phyloP scores from a whole-genome alignment of 1,284 basidiomycete species.

The Boletellus sp. region DNA sequence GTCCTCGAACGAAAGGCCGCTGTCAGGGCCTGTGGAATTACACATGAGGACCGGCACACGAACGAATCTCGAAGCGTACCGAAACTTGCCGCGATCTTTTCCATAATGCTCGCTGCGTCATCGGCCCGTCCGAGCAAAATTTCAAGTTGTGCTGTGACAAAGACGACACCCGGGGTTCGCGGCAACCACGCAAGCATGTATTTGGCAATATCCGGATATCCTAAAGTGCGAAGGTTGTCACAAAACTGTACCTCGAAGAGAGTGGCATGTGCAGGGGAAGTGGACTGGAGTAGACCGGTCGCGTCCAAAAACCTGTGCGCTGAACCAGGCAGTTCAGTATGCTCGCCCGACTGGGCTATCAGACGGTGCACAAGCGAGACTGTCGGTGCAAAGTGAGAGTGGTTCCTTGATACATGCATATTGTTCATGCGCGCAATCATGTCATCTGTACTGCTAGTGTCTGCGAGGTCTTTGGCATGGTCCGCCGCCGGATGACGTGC shows the following conservation, averaged over 20 bases:
- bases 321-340: slow-evolving; percentile 47
- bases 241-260: slow-evolving; percentile 69
- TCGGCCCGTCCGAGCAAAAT: slow-evolving; percentile 70
- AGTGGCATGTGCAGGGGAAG: slow-evolving; percentile 61
- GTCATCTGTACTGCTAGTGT: slow-evolving; percentile 51
- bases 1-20: slow-evolving; percentile 56
- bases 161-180: slow-evolving; percentile 69
- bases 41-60: slow-evolving; percentile 9
- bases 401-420: slow-evolving; percentile 62
- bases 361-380: slow-evolving; percentile 72
- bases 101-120: slow-evolving; percentile 67
- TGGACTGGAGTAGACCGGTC: slow-evolving; percentile 60
- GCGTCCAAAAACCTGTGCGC: slow-evolving; percentile 67
- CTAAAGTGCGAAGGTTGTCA: slow-evolving; percentile 61
- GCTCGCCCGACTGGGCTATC: slow-evolving; percentile 49
- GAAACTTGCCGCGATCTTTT: slow-evolving; percentile 74
- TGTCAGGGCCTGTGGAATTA: slow-evolving; percentile 45
- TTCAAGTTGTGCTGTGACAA: slow-evolving; percentile 67
- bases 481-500: slow-evolving; percentile 56
- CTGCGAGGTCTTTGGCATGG: slow-evolving; percentile 28
- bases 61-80: slow-evolving; percentile 43
- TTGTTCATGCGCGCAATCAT: slow-evolving; percentile 61
- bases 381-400: slow-evolving; percentile 47
- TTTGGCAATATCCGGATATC: slow-evolving; percentile 58
- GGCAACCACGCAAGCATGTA: slow-evolving; percentile 75